These are phyloP conservation scores for Phanerochaete carnosa DNA, from an alignment of 768 basidiomycete genomes.

Conservation along the genomic window DNA sequence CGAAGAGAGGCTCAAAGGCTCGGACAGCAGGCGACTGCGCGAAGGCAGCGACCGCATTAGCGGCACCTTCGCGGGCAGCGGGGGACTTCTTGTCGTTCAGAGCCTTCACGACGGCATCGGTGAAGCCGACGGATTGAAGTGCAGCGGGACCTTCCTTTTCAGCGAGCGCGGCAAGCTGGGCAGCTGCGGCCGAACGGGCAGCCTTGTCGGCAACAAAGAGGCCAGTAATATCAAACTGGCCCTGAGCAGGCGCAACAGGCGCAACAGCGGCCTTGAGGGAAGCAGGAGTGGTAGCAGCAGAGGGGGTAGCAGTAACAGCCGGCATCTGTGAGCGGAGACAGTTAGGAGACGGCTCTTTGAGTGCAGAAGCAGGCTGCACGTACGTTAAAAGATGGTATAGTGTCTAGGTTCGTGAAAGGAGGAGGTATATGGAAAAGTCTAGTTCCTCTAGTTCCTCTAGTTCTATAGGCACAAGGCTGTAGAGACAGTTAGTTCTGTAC, in stretches of 20 bases:
- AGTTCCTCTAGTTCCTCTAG: conserved; percentile 67
- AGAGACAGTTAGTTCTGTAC: too few species aligned
- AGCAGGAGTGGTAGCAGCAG: conserved; percentile 56
- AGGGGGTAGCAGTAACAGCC: conserved; percentile 66
- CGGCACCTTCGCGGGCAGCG: conserved; percentile 86
- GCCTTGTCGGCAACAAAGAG: conserved; percentile 88
- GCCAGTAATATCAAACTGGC: conserved; percentile 65
- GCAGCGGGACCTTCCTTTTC: conserved; percentile 84
- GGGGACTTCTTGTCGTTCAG: conserved; percentile 95
- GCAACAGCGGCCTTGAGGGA: conserved; percentile 63
- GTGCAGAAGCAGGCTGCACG: conserved; percentile 7
- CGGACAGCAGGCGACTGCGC: conserved; percentile 68
- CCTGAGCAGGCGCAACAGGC: conserved; percentile 47
- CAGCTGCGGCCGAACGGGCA: conserved; percentile 67
- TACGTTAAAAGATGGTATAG: conserved; percentile 24
- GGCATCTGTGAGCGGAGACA: conserved; percentile 58
- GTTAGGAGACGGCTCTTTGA: neutral
- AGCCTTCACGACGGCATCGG: conserved; percentile 75
- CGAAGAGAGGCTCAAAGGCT: conserved; percentile 85
- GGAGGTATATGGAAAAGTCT: conserved; percentile 58
- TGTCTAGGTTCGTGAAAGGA: conserved; percentile 27
- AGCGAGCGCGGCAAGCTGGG: conserved; percentile 64
- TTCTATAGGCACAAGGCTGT: conserved; percentile 32
- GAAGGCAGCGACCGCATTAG: conserved; percentile 63
- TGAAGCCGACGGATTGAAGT: conserved; percentile 67